Evolutionary conservation across 1,284 basidiomycete species (phyloP).

Genomic region (Sanghuangporus weigelae): DNA sequence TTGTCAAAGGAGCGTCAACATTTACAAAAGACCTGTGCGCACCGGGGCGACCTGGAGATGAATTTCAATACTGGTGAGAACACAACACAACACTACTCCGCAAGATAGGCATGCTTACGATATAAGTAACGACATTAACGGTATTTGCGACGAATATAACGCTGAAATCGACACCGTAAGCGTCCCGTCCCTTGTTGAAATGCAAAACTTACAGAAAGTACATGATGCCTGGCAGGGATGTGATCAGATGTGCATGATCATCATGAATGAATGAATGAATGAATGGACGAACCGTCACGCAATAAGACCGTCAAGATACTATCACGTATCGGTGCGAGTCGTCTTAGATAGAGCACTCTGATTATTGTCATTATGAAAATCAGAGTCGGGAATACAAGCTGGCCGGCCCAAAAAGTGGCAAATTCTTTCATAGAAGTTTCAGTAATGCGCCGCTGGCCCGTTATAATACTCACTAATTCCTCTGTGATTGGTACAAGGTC

Average conservation of each 20-base stretch:
- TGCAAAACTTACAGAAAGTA: slow-evolving; percentile 12
- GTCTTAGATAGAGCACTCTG: slow-evolving; percentile 1
- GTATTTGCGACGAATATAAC: slow-evolving; percentile 14
- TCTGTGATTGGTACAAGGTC: neutral
- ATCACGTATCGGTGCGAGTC: neutral
- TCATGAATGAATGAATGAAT: neutral
- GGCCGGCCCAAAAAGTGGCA: slow-evolving; percentile 17
- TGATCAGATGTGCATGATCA: neutral
- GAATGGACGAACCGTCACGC: slow-evolving; percentile 10
- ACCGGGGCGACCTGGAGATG: slow-evolving; percentile 5
- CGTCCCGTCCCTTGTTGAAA: neutral
- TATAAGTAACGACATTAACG: slow-evolving; percentile 13
- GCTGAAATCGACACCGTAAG: neutral
- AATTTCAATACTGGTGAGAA: neutral
- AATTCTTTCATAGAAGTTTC: slow-evolving; percentile 5
- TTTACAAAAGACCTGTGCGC: neutral
- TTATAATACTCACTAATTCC: slow-evolving; percentile 8
- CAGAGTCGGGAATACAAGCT: slow-evolving; percentile 16
- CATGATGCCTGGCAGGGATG: slow-evolving; percentile 5
- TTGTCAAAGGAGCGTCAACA: neutral
- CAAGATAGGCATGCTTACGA: neutral
- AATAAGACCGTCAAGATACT: slow-evolving; percentile 10
- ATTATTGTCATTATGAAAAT: slow-evolving; percentile 14
- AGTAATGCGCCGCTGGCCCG: neutral
- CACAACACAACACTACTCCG: neutral